phyloP scores from a whole-genome alignment of 2,329 filamentous ascomycete genomes.

The Colletotrichum sp. region DNA sequence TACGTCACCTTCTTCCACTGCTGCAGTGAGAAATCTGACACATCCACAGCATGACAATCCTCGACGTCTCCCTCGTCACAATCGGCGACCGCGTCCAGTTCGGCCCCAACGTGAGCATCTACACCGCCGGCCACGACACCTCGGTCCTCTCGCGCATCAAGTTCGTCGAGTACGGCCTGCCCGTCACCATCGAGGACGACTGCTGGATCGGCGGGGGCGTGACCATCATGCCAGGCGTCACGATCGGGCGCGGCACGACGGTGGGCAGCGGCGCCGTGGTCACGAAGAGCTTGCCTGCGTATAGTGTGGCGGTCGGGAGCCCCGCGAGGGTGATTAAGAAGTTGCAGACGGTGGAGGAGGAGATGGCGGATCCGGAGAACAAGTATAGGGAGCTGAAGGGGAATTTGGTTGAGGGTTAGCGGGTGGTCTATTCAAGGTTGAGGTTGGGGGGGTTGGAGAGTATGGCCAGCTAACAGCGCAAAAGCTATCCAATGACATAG shows the following conservation, averaged over 20 bases:
- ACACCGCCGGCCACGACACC: constrained; percentile 56
- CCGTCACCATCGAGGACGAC: constrained; percentile 51
- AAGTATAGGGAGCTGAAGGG: neutral
- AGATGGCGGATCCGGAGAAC: constrained; percentile 4
- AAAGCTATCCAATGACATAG: too few relatives aligned
- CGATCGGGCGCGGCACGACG: constrained; percentile 43
- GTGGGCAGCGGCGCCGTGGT: constrained; percentile 44
- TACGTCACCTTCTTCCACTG: neutral
- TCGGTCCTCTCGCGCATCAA: constrained; percentile 51
- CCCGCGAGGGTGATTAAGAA: constrained; percentile 38
- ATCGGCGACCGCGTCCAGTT: constrained; percentile 58
- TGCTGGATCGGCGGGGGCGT: constrained; percentile 54
- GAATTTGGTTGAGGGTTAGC: neutral
- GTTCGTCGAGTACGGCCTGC: constrained; percentile 52
- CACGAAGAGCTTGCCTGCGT: constrained; percentile 39
- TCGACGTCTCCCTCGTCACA: constrained; percentile 56
- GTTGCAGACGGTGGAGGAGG: constrained; percentile 12
- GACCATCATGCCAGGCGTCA: constrained; percentile 45
- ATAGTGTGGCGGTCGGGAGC: constrained; percentile 38
- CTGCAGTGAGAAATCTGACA: too few relatives aligned
- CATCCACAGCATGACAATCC: constrained; percentile 40
- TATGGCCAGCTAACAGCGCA: too few relatives aligned
- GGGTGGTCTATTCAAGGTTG: too few relatives aligned
- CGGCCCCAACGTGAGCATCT: constrained; percentile 56
- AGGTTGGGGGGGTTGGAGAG: too few relatives aligned